phyloP scores from a whole-genome alignment of 352 stramenopile genomes.

The Globisporangium ultimum region DNA sequence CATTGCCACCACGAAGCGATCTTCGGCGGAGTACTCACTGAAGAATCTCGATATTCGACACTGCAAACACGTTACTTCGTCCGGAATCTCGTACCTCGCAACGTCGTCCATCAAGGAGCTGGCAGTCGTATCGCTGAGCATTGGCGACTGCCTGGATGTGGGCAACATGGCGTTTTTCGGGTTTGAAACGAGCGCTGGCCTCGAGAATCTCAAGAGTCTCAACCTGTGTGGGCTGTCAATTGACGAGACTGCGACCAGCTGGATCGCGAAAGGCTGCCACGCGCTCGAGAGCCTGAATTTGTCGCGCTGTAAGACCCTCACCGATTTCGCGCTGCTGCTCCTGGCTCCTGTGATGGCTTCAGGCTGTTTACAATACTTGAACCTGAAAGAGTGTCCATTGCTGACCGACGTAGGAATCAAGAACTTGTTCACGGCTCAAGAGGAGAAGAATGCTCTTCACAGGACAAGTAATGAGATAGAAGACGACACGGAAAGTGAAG shows the following conservation, averaged over 20 bases:
- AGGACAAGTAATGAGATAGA: background rate
- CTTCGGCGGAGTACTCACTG: conserved; percentile 18
- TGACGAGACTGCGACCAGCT: conserved; percentile 67
- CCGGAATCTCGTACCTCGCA: conserved; percentile 54
- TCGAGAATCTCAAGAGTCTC: conserved; percentile 27
- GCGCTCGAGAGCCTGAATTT: conserved; percentile 43
- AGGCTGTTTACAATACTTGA: conserved; percentile 28
- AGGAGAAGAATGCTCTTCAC: background rate
- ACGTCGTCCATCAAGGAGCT: conserved; percentile 30
- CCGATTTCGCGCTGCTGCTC: conserved; percentile 56
- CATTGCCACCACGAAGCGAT: conserved; percentile 46
- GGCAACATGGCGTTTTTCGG: conserved; percentile 75
- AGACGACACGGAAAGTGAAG: conserved; percentile 21
- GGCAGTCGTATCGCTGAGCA: conserved; percentile 23
- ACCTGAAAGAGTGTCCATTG: conserved; percentile 38
- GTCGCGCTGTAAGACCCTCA: conserved; percentile 40
- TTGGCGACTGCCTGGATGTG: conserved; percentile 57
- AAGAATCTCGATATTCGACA: conserved; percentile 43
- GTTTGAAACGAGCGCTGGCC: conserved; percentile 44
- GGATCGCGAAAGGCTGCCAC: conserved; percentile 58
- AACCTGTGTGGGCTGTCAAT: conserved; percentile 43
- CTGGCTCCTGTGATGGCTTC: conserved; percentile 33
- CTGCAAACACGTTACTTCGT: conserved; percentile 65
- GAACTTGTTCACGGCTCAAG: conserved; percentile 39
- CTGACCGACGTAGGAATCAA: conserved; percentile 46